Percentiles rank a stretch among this genome's conserved stretches.
Evolutionary conservation across 176 grass and related monocot species (phyloP).

Genomic region (Lolium rigidum): DNA sequence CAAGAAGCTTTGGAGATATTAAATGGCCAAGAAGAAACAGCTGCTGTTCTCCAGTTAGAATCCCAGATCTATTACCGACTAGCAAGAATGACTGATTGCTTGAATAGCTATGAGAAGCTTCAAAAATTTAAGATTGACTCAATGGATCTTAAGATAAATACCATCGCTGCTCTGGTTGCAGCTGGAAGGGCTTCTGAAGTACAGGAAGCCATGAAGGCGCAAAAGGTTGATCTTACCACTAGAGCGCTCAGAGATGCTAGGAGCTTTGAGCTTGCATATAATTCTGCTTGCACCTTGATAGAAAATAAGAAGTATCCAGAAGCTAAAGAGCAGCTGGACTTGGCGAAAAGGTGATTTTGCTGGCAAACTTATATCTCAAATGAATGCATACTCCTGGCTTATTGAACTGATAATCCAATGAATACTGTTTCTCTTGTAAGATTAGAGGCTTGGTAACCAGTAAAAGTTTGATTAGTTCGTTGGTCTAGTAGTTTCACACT

Average conservation of each 20-base stretch:
- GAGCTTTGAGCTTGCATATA: conserved; percentile 94
- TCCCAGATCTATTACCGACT: conserved; percentile 92
- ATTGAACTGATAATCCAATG: conserved; percentile 14
- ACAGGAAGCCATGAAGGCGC: conserved; percentile 66
- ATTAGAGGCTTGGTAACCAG: conserved; percentile 2
- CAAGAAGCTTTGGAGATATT: conserved; percentile 77
- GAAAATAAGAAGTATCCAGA: conserved; percentile 88
- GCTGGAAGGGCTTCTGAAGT: conserved; percentile 85
- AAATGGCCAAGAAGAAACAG: conserved; percentile 45
- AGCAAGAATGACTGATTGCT: conserved; percentile 86
- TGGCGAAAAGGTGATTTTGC: conserved; percentile 74
- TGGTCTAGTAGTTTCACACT: not conserved
- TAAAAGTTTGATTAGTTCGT: not conserved
- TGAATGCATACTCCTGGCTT: not conserved
- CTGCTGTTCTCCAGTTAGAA: conserved; percentile 78
- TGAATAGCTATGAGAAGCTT: conserved; percentile 88
- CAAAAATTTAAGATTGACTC: conserved; percentile 86
- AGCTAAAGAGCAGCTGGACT: conserved; percentile 79
- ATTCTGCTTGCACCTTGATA: conserved; percentile 90
- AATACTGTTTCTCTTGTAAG: not conserved
- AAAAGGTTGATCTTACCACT: conserved; percentile 69
- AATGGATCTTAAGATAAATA: conserved; percentile 88
- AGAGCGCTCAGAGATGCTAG: conserved; percentile 68
- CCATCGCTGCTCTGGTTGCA: conserved; percentile 78
- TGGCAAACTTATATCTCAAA: conserved; percentile 15